A percentile compares a stretch with the other conserved stretches of the same genome.
Conservation (phyloP, 345 rosid genomes). For the Sisymbrium irio region DNA sequence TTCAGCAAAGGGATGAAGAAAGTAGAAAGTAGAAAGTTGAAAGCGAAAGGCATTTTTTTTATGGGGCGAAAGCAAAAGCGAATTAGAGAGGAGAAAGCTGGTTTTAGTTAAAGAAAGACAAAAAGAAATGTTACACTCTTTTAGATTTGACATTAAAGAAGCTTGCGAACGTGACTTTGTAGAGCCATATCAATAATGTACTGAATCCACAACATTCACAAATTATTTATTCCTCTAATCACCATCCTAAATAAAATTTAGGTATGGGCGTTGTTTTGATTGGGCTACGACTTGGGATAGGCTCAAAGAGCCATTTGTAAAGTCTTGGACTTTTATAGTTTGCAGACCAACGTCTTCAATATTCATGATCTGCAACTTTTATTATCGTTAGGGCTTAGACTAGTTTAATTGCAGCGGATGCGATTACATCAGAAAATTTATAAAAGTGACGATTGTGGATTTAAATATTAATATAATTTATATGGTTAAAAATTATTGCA, state of each 20-base stretch:
- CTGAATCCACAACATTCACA: neutral
- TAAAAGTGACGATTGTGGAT: too few relatives aligned
- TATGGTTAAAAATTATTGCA: too few relatives aligned
- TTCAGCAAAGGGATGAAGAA: slow-evolving; percentile 24
- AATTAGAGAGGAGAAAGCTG: slow-evolving; percentile 29
- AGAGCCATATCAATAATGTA: slow-evolving; percentile 10
- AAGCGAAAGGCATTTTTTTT: slow-evolving; percentile 23
- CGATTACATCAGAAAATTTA: too few relatives aligned
- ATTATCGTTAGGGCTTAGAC: neutral
- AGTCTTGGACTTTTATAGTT: neutral
- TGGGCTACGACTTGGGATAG: slow-evolving; percentile 5
- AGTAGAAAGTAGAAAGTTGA: slow-evolving; percentile 32
- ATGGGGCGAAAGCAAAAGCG: slow-evolving; percentile 30
- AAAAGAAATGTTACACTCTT: slow-evolving; percentile 30
- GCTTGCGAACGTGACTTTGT: slow-evolving; percentile 17
- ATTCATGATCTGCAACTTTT: neutral
- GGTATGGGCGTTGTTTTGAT: neutral
- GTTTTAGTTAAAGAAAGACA: slow-evolving; percentile 35
- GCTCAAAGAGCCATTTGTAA: neutral
- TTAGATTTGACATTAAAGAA: slow-evolving; percentile 26
- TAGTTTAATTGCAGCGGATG: too few relatives aligned
- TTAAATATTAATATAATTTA: too few relatives aligned
- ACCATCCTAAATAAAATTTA: neutral
- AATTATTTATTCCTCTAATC: neutral
- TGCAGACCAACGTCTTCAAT: neutral